Base-by-base conservation (phyloP, 345 rosid genomes). In the Noccaea bulbosa region DNA sequence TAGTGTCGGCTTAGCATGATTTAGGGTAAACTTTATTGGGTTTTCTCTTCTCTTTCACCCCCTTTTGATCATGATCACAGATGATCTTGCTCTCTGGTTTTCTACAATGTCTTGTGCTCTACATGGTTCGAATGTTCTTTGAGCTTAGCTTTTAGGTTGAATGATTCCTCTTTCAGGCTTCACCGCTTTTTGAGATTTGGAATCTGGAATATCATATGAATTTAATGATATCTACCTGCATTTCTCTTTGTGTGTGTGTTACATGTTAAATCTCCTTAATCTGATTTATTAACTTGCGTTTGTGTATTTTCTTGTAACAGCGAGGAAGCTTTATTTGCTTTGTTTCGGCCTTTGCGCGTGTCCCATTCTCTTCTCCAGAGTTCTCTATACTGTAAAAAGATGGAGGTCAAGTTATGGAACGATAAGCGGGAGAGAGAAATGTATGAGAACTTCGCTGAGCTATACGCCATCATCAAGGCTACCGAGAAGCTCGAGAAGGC, bases 371-470 rank as follows among this genome's bases (percentile, higher is more conserved):
- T 93, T 87, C 95, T 91, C 96, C 98, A 86, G 55, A 69, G 81
- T 68, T 78, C 76, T 67, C 6, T 48, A 5, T 4, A 52, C 37
- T 67, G 45, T 35, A 11, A 11, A 59, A 75, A 59, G 73, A 94
- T 92, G 98, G 99, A 94, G 83, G 96, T 92, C 72, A 92, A 89
- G 80, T 82, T 89, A 79, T 94, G 97, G 96, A 83, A 85, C 52
- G 97, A 92, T 83, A 92, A 94, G 92, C 95, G 96, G 0, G 97
- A 92, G 77, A 83, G 99, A 78, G 99, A 92, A 68, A 89, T 92
- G 98, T 89, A 88, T 32, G 99, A 92, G 73, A 94, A 92, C 60
- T 94, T 94, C 68, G 93, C 97, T 0, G 98, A 92, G 89, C 89
- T 94, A 7, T 94, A 83, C 39, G 99, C 99, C 14, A 94, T 94